Base-by-base conservation (phyloP, 1,284 basidiomycete genomes). In the Ganoderma leucocontextum region DNA sequence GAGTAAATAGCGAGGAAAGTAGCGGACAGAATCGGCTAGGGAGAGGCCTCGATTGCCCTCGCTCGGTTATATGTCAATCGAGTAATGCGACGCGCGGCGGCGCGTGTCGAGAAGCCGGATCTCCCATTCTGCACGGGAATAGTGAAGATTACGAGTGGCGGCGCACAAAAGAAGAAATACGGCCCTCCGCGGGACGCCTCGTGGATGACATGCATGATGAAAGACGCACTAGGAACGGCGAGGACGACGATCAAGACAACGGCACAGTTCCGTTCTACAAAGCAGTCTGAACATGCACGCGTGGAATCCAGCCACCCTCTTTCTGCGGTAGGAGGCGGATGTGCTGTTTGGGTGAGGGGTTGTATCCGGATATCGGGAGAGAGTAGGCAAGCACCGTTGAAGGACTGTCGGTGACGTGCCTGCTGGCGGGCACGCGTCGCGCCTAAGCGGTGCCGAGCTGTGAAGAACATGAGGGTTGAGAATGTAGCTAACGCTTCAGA, bases 1-100 rank as follows among this genome's bases (percentile, higher is more conserved):
- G 36, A 41, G 47, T 35, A 70, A 73, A 69, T 62, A 55, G 66
- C 29, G 66, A 67, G 70, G 63, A 68, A 71, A 71, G 62, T 61
- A 38, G 36, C 35, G 63, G 59, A 65, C 63, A 53, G 60, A 29
- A 42, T 62, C 66, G 67, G 68, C 62, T 58, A 71, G 57, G 69
- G 61, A 63, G 60, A 58, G 63, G 71, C 62, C 68, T 70, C 71
- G 69, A 69, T 66, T 63, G 29, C n/a, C 53, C 61, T 53, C 65
- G 62, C 63, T 73, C 75, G 72, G 69, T 74, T 75, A 75, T 77
- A 75, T 71, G 69, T 53, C 22, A 41, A 35, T 75, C 68, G 68
- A 70, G 76, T 75, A 74, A 77, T 73, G 62, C 47, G 66, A 69
- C 75, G 74, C 72, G 76, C 75, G 74, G 75, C 73, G 64, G 59